phyloP scores from a whole-genome alignment of 2,329 filamentous ascomycete species.

The Fusarium anguioides region DNA sequence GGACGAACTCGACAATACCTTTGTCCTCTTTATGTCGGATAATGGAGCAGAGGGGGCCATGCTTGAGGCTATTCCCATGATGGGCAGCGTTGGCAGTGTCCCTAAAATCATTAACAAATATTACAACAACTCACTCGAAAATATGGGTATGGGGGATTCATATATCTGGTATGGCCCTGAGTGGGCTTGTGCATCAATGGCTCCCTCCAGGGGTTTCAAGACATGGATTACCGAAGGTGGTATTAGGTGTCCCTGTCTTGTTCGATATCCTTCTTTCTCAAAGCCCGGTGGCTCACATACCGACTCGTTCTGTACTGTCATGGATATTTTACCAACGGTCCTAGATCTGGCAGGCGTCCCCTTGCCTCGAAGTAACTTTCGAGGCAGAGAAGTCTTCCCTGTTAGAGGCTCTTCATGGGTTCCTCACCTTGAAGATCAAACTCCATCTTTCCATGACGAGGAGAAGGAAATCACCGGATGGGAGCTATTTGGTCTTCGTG shows the following conservation, averaged over 20 bases:
- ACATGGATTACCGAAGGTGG: conserved; percentile 45
- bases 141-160: conserved; percentile 65
- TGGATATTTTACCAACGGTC: conserved; percentile 62
- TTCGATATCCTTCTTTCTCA: conserved; percentile 46
- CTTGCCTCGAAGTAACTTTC: conserved; percentile 52
- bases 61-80: conserved; percentile 66
- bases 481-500: conserved; percentile 65
- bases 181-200: conserved; percentile 59
- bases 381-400: conserved; percentile 59
- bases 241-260: conserved; percentile 31
- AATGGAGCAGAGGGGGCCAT: conserved; percentile 7
- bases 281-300: conserved; percentile 49
- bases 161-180: conserved; percentile 71
- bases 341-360: conserved; percentile 57
- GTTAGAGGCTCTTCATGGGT: conserved; percentile 57
- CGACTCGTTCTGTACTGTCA: conserved; percentile 53
- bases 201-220: conserved; percentile 54
- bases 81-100: conserved; percentile 31
- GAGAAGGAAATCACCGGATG: conserved; percentile 63
- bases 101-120: conserved; percentile 48
- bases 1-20: conserved; percentile 4
- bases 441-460: conserved; percentile 56
- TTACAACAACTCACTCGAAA: conserved; percentile 63
- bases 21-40: conserved; percentile 11
- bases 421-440: conserved; percentile 42